Base-by-base conservation (phyloP, 805 yeast genomes). In the Priceomyces haplophilus region DNA sequence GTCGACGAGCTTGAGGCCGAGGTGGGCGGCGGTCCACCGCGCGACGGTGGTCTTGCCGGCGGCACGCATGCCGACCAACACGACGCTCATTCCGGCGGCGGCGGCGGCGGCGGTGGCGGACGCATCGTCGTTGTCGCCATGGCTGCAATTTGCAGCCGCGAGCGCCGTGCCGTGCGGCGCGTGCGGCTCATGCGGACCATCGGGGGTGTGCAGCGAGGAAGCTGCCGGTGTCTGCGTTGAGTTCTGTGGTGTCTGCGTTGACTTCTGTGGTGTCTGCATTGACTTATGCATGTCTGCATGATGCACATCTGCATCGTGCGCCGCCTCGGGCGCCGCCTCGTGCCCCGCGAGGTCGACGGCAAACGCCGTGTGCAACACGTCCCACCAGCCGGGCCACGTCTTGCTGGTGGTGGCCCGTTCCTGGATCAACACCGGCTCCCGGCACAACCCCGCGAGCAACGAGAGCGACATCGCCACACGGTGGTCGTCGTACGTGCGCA, bases 321-420 rank as follows among this genome's bases (percentile, higher is more conserved):
- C n/a, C n/a, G n/a, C n/a, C n/a, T n/a, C n/a, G n/a, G n/a, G n/a
- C n/a, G n/a, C n/a, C n/a, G n/a, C 75, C 56, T 86, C 95, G 53
- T 72, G 73, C 19, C 99, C 99, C 54, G 81, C 85, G 29, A 93
- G 63, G 8, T 64, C 55, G 19, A 79, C 84, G 16, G 80, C 76
- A 54, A 93, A 79, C 37, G 75, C 66, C 38, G 85, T 76, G 59
- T 82, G 89, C 49, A 93, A 71, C 27, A 82, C 77, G 65, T 93
- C 99, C 99, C 99, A 93, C 99, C 99, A 93, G 30, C 97, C 98
- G 16, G 99, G 99, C 99, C 99, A 93, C 0, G 99, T 93, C 69
- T 93, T 93, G 44, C 91, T 95, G 1, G 97, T 95, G 60, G 97
- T 88, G 19, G 85, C 79, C 65, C 97, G 81, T 58, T 91, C 97